A percentile compares a stretch with the other conserved stretches of the same genome.
phyloP scores from a whole-genome alignment of 2,329 filamentous ascomycete genomes.

The Beauveria medogensis region DNA sequence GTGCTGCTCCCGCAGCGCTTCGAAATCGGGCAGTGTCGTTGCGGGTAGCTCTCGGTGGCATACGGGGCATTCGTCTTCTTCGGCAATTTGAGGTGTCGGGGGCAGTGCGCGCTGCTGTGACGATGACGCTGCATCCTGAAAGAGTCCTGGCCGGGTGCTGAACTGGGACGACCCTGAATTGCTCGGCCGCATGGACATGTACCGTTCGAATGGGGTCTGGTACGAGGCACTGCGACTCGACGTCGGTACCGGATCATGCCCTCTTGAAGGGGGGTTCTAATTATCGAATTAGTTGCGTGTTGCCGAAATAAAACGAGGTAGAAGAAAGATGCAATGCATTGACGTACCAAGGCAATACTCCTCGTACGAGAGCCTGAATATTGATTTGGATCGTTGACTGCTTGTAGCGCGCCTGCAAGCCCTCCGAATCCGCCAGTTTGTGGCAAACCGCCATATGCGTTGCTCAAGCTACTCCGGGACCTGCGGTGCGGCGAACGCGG shows the following conservation, averaged over 20 bases:
- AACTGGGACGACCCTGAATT: slow-evolving; percentile 24
- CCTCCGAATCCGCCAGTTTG: slow-evolving; percentile 20
- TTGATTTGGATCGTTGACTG: slow-evolving; percentile 27
- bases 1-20: slow-evolving; percentile 48
- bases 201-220: slow-evolving; percentile 29
- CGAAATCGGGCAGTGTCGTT: slow-evolving; percentile 42
- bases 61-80: slow-evolving; percentile 74
- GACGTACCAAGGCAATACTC: slow-evolving; percentile 44
- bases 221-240: slow-evolving; percentile 22
- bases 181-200: slow-evolving; percentile 29
- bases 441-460: slow-evolving; percentile 22
- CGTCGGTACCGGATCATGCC: slow-evolving; percentile 3
- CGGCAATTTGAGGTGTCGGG: slow-evolving; percentile 45
- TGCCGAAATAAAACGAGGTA: background rate
- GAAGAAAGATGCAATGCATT: background rate
- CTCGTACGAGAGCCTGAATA: slow-evolving; percentile 27
- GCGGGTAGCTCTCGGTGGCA: slow-evolving; percentile 65
- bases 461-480: slow-evolving; percentile 36
- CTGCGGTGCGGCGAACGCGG: slow-evolving; percentile 33
- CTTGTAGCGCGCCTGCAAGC: background rate
- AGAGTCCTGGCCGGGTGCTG: slow-evolving; percentile 24
- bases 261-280: background rate
- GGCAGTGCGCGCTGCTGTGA: slow-evolving; percentile 31
- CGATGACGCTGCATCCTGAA: slow-evolving; percentile 25
- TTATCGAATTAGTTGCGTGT: background rate